These are phyloP conservation scores for Saccharomyces hybrid DNA, from an alignment of 1,139 yeast genomes.

Conservation along the genomic window DNA sequence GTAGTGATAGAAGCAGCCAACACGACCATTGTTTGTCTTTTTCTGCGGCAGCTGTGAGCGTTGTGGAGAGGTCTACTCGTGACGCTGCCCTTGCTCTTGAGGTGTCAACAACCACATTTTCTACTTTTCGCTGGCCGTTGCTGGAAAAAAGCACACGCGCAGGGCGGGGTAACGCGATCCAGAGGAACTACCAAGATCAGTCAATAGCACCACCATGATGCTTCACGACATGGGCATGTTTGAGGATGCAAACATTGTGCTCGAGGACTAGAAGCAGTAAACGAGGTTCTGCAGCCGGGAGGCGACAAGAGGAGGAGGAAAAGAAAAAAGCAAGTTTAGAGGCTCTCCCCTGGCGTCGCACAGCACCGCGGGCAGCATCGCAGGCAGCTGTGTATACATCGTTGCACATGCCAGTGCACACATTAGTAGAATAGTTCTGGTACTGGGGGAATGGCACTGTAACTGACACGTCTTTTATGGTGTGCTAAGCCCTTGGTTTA, in stretches of 20 bases:
- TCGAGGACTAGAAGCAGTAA: no score
- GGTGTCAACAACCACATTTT: not conserved
- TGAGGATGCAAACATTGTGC: no score
- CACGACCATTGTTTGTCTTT: conserved; percentile 44
- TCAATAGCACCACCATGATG: not conserved
- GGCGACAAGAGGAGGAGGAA: no score
- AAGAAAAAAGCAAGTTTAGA: no score
- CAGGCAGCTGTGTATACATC: no score
- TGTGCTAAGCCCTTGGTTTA: not conserved
- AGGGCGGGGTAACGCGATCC: not conserved
- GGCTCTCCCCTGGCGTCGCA: no score
- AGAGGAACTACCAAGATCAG: not conserved
- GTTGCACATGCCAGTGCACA: no score
- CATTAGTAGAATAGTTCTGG: no score
- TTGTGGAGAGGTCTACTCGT: not conserved
- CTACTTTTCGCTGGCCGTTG: not conserved
- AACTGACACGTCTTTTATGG: not conserved
- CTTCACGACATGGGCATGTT: no score
- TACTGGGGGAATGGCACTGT: no score
- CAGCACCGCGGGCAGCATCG: no score
- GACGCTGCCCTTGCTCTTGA: not conserved
- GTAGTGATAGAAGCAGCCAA: conserved; percentile 94
- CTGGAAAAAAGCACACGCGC: not conserved
- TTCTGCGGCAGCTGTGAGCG: not conserved
- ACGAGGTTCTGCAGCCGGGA: no score